Evolutionary conservation across 129 eudicot genomes (phyloP).

Genomic region (Ambrosia artemisiifolia): DNA sequence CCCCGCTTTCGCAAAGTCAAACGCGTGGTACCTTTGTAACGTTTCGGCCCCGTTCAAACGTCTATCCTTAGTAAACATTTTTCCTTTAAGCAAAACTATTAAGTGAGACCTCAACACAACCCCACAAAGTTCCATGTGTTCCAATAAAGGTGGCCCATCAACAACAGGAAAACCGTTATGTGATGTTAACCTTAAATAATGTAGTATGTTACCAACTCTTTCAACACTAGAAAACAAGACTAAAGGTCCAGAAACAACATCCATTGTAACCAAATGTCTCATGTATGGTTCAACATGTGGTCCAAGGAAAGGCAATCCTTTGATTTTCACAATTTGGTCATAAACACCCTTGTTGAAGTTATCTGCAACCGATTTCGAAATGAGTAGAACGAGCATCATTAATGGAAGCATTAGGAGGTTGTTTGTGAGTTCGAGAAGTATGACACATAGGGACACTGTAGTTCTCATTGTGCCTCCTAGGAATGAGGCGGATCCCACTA

Average conservation of each 20-base stretch:
- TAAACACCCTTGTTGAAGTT: conserved; percentile 84
- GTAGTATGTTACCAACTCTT: conserved; percentile 68
- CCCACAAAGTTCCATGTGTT: conserved; percentile 82
- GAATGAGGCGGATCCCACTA: conserved; percentile 95
- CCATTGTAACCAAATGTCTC: conserved; percentile 80
- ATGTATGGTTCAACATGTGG: conserved; percentile 97
- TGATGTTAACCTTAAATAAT: conserved; percentile 55
- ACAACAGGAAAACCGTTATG: conserved; percentile 98
- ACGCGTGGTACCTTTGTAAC: conserved; percentile 55
- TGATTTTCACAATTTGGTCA: conserved; percentile 85
- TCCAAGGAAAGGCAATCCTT: conserved; percentile 88
- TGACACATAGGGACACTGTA: conserved; percentile 93
- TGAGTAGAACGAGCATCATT: conserved; percentile 81
- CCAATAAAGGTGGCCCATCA: conserved; percentile 84
- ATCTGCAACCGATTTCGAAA: conserved; percentile 92
- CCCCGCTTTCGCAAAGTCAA: conserved; percentile 94
- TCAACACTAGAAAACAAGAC: conserved; percentile 75
- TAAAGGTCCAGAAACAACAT: conserved; percentile 87
- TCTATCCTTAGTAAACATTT: conserved; percentile 45
- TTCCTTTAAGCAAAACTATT: conserved; percentile 79
- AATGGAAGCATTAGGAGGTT: conserved; percentile 81
- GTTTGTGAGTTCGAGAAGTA: conserved; percentile 84
- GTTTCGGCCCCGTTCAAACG: conserved; percentile 44
- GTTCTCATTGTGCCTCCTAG: conserved; percentile 99
- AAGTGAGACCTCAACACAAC: conserved; percentile 89